Conservation (phyloP, 345 rosid species). For the Arabis alpina region DNA sequence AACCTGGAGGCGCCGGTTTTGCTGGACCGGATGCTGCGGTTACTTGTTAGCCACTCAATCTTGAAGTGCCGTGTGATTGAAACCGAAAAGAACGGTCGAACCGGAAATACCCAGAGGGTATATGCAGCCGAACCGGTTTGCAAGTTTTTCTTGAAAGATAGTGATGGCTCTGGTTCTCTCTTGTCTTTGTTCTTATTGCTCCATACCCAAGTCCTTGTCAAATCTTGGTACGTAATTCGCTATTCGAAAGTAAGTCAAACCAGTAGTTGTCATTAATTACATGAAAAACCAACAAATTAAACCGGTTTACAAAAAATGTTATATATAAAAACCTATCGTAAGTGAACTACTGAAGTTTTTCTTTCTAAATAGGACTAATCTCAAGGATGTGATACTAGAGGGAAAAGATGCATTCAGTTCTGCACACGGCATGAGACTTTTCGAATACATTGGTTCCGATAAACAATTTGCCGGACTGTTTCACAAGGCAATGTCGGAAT, state of each 20-base stretch:
- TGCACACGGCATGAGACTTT: slow-evolving; percentile 56
- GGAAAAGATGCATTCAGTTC: slow-evolving; percentile 63
- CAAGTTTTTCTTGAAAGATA: slow-evolving; percentile 36
- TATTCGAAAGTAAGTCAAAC: not conserved
- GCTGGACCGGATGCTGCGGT: slow-evolving; percentile 58
- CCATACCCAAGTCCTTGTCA: slow-evolving; percentile 30
- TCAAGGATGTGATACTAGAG: slow-evolving; percentile 55
- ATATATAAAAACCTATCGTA: not conserved
- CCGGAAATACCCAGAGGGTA: slow-evolving; percentile 18
- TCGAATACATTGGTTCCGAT: slow-evolving; percentile 51
- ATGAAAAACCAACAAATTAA: not conserved
- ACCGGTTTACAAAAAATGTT: too few relatives aligned
- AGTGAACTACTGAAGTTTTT: not conserved
- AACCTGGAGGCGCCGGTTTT: slow-evolving; percentile 52
- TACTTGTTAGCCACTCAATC: slow-evolving; percentile 54
- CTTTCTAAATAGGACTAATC: slow-evolving; percentile 40
- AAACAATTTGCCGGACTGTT: slow-evolving; percentile 50
- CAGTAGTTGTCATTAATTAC: not conserved
- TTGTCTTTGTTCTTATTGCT: slow-evolving; percentile 22
- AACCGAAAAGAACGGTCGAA: slow-evolving; percentile 1
- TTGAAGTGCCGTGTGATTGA: slow-evolving; percentile 45
- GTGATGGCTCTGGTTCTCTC: slow-evolving; percentile 38
- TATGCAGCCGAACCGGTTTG: slow-evolving; percentile 43
- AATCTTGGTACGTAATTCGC: slow-evolving; percentile 34
- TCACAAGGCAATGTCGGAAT: slow-evolving; percentile 53